Conservation (phyloP, 108 stramenopile genomes). For the Thalassiosira profunda region DNA sequence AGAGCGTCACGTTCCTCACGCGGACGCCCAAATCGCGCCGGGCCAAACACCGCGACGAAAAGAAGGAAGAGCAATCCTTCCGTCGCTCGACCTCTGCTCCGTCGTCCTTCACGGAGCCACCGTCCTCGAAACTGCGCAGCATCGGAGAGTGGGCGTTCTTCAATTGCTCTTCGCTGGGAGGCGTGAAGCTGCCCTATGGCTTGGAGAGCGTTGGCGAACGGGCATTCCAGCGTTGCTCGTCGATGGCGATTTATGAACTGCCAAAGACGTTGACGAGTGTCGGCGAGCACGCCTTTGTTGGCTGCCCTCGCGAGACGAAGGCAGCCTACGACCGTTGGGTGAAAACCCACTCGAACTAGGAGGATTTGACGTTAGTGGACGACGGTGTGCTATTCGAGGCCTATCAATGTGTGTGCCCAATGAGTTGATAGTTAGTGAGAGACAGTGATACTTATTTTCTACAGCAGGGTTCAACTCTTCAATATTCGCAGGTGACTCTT, state of each 20-base stretch:
- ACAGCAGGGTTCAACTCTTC: too few species aligned
- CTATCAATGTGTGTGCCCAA: too few species aligned
- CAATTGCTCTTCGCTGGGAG: slow-evolving; percentile 35
- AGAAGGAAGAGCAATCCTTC: background rate
- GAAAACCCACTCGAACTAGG: slow-evolving; percentile 4
- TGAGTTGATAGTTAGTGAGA: too few species aligned
- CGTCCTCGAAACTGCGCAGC: slow-evolving; percentile 10
- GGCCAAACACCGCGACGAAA: slow-evolving; percentile 5
- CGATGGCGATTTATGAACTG: slow-evolving; percentile 22
- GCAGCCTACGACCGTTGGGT: slow-evolving; percentile 23
- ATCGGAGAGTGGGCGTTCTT: slow-evolving; percentile 49
- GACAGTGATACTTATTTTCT: too few species aligned
- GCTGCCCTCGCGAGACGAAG: slow-evolving; percentile 29
- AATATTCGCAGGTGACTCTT: background rate
- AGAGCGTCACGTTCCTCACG: slow-evolving; percentile 20
- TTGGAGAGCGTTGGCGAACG: slow-evolving; percentile 30
- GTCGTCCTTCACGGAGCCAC: background rate
- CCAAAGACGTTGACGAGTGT: slow-evolving; percentile 37
- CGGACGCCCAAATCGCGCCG: background rate
- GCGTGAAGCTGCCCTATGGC: slow-evolving; percentile 30
- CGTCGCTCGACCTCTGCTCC: background rate
- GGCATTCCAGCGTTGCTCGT: slow-evolving; percentile 48
- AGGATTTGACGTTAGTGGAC: too few species aligned
- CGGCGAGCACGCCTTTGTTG: slow-evolving; percentile 51
- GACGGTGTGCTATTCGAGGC: too few species aligned